Conservation (phyloP, 495 filamentous ascomycete species). For the Entonaema liquescens region DNA sequence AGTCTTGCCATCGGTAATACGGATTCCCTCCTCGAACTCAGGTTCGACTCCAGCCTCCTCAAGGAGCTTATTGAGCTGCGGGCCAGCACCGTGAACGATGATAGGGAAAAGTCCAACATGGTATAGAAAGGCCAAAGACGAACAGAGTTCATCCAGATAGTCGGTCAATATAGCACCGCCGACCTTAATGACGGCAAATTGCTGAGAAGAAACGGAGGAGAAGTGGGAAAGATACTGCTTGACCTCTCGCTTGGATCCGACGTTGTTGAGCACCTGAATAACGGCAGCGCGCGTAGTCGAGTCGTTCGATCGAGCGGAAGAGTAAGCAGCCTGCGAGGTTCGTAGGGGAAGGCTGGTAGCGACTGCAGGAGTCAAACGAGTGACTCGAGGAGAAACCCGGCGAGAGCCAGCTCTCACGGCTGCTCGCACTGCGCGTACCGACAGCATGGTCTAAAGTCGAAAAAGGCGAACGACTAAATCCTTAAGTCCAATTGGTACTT, state of each 20-base stretch:
- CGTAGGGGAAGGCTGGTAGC: constrained; percentile 40
- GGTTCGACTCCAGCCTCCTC: constrained; percentile 93
- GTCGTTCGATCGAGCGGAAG: constrained; percentile 53
- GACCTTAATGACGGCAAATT: constrained; percentile 99
- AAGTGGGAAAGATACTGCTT: constrained; percentile 99
- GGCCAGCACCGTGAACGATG: constrained; percentile 95
- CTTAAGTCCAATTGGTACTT: constrained; percentile 23
- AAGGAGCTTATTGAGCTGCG: constrained; percentile 93
- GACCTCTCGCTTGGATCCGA: constrained; percentile 95
- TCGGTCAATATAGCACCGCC: constrained; percentile 97
- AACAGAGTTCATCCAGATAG: constrained; percentile 87
- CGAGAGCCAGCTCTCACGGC: constrained; percentile 56
- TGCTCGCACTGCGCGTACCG: constrained; percentile 29
- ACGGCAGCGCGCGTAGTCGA: constrained; percentile 83
- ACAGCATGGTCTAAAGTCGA: constrained; percentile 25
- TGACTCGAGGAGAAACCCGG: constrained; percentile 50
- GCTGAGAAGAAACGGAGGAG: constrained; percentile 94
- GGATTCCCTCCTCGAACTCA: constrained; percentile 95
- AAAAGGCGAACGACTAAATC: constrained; percentile 17
- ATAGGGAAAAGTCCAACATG: constrained; percentile 95
- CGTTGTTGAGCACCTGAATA: constrained; percentile 92
- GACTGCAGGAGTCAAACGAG: constrained; percentile 41
- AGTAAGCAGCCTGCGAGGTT: constrained; percentile 43
- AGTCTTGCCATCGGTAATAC: constrained; percentile 96
- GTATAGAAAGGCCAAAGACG: constrained; percentile 89